Percentiles rank a stretch among this genome's conserved stretches.
Evolutionary conservation across 2,329 filamentous ascomycete species (phyloP).

Genomic region (Diaporthe capsici): DNA sequence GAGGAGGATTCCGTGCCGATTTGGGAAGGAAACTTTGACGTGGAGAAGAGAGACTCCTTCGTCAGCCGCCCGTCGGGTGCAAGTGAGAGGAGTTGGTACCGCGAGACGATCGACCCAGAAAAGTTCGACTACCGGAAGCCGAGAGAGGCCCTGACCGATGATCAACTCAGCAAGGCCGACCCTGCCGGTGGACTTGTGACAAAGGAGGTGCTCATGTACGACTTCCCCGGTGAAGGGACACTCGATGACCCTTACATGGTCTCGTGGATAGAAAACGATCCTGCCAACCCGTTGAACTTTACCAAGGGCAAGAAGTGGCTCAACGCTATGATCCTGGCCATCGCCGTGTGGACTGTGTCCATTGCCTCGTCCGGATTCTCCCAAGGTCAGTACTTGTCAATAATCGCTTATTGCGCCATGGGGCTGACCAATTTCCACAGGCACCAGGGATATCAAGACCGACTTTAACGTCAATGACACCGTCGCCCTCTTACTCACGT

Average conservation of each 20-base stretch:
- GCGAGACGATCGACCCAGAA: constrained; percentile 41
- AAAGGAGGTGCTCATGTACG: constrained; percentile 51
- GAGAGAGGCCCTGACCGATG: constrained; percentile 41
- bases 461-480: constrained; percentile 56
- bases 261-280: constrained; percentile 61
- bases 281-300: constrained; percentile 59
- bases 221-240: constrained; percentile 58
- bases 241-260: constrained; percentile 60
- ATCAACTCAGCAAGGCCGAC: constrained; percentile 42
- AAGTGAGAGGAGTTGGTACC: constrained; percentile 39
- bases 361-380: constrained; percentile 57
- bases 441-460: constrained; percentile 53
- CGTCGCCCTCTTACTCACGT: constrained; percentile 54
- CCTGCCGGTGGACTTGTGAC: constrained; percentile 39
- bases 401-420: background rate
- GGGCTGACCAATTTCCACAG: constrained; percentile 39
- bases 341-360: constrained; percentile 58
- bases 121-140: constrained; percentile 39
- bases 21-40: constrained; percentile 44
- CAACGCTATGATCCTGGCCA: constrained; percentile 55
- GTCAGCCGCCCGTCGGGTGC: constrained; percentile 35
- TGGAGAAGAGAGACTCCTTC: constrained; percentile 43
- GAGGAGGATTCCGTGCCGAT: constrained; percentile 39
- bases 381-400: constrained; percentile 45
- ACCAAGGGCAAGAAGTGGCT: constrained; percentile 56